These are phyloP conservation scores for Sclerospora graminicola DNA, from an alignment of 352 stramenopile genomes.

Conservation along the genomic window DNA sequence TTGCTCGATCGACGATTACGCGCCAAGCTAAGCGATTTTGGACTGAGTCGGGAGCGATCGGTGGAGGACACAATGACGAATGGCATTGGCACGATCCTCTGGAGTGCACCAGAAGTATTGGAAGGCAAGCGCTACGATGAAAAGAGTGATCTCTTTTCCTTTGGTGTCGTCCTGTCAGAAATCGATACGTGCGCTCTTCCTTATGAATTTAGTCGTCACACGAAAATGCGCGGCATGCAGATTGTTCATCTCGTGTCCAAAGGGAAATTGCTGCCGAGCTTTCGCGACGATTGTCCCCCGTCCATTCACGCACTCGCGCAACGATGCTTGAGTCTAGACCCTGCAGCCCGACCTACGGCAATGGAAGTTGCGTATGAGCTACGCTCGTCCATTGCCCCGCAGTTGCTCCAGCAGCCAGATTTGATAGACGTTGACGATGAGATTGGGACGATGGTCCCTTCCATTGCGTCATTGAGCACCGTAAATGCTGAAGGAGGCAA, in stretches of 20 bases:
- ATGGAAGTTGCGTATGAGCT: conserved; percentile 62
- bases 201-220: conserved; percentile 50
- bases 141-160: conserved; percentile 72
- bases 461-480: conserved; percentile 1
- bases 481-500: conserved; percentile 4
- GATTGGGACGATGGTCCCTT: conserved; percentile 8
- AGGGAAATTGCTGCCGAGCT: conserved; percentile 62
- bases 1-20: conserved; percentile 46
- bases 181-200: conserved; percentile 67
- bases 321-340: conserved; percentile 54
- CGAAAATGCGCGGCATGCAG: conserved; percentile 75
- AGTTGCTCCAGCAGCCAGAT: conserved; percentile 24
- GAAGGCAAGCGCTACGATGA: conserved; percentile 69
- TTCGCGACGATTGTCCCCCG: conserved; percentile 49
- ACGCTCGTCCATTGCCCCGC: conserved; percentile 37
- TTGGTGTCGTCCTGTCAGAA: conserved; percentile 62
- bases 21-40: conserved; percentile 69
- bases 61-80: conserved; percentile 73
- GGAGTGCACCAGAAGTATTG: conserved; percentile 59
- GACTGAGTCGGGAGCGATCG: conserved; percentile 50
- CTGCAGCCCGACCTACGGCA: conserved; percentile 44
- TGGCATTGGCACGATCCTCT: conserved; percentile 63
- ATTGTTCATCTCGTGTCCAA: conserved; percentile 76
- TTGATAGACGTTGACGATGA: conserved; percentile 5
- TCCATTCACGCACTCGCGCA: conserved; percentile 44